A percentile compares a stretch with the other conserved stretches of the same genome.
These are phyloP conservation scores for Coemansia sp. DNA, from an alignment of 192 early-diverging fungal genomes.

Conservation along the genomic window DNA sequence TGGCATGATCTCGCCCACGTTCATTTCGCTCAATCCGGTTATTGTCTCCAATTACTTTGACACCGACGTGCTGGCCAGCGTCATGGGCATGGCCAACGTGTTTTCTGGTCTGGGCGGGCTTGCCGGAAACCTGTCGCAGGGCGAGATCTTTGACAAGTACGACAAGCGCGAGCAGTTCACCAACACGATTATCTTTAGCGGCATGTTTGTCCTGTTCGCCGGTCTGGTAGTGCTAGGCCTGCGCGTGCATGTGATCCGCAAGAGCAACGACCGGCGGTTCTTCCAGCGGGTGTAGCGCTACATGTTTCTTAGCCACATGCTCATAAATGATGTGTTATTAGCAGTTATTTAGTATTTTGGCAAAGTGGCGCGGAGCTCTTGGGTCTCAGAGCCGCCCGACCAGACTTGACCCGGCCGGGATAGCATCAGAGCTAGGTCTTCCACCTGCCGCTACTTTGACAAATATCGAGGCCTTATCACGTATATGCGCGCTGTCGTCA, in stretches of 20 bases:
- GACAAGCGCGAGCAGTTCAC: conserved; percentile 33
- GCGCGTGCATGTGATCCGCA: conserved; percentile 16
- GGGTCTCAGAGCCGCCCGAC: not conserved
- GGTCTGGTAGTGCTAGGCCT: conserved; percentile 12
- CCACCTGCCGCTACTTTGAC: no score
- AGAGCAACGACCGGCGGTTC: not conserved
- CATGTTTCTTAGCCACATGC: no score
- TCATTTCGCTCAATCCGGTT: conserved; percentile 42
- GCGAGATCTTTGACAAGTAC: conserved; percentile 42
- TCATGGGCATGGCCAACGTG: conserved; percentile 40
- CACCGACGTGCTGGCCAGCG: conserved; percentile 25
- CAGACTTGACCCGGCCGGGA: no score
- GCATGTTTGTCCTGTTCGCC: conserved; percentile 39
- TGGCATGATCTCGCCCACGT: conserved; percentile 40
- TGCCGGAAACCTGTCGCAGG: conserved; percentile 36
- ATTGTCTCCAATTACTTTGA: conserved; percentile 33
- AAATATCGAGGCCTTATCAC: no score
- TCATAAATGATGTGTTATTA: no score
- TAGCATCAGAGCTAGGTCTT: no score
- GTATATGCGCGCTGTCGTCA: no score
- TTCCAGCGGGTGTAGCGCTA: conserved; percentile 27
- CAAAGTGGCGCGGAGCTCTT: not conserved
- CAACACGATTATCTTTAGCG: conserved; percentile 43
- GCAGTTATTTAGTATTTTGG: not conserved
- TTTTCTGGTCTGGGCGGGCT: conserved; percentile 39